phyloP scores from a whole-genome alignment of 495 filamentous ascomycete species.

The Geoglossum glabrum region DNA sequence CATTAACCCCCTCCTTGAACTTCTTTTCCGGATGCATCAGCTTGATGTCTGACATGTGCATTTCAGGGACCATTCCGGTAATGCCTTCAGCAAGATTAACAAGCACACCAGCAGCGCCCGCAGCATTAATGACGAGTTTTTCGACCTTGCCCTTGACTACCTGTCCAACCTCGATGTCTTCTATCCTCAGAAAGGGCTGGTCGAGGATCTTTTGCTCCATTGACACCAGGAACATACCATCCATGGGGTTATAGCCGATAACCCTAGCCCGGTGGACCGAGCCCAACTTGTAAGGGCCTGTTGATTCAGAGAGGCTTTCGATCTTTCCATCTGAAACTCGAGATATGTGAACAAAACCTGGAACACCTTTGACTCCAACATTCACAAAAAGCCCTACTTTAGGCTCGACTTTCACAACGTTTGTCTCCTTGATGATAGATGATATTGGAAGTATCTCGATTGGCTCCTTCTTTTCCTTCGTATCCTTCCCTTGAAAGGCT shows the following conservation, averaged over 20 bases:
- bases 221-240: conserved; percentile 71
- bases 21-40: conserved; percentile 90
- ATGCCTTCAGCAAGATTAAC: conserved; percentile 73
- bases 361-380: conserved; percentile 47
- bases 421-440: conserved; percentile 53
- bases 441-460: conserved; percentile 45
- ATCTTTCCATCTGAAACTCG: conserved; percentile 70
- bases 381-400: conserved; percentile 65
- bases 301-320: conserved; percentile 52
- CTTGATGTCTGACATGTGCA: conserved; percentile 70
- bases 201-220: conserved; percentile 63
- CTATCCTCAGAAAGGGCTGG: conserved; percentile 70
- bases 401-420: conserved; percentile 54
- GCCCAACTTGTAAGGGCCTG: conserved; percentile 55
- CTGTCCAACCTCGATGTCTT: conserved; percentile 69
- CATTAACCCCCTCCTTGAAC: conserved; percentile 67
- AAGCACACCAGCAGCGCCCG: conserved; percentile 57
- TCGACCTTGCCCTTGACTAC: conserved; percentile 70
- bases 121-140: conserved; percentile 53
- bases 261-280: conserved; percentile 63
- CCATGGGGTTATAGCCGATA: conserved; percentile 67
- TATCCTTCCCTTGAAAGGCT: conserved; percentile 8
- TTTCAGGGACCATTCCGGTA: conserved; percentile 64
- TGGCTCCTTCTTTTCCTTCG: conserved; percentile 23
- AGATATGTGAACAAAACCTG: conserved; percentile 87